Evolutionary conservation across 2,329 filamentous ascomycete genomes (phyloP), one percentile per base, ranked within the genome.

Genomic region (Cercospora citrullina): DNA sequence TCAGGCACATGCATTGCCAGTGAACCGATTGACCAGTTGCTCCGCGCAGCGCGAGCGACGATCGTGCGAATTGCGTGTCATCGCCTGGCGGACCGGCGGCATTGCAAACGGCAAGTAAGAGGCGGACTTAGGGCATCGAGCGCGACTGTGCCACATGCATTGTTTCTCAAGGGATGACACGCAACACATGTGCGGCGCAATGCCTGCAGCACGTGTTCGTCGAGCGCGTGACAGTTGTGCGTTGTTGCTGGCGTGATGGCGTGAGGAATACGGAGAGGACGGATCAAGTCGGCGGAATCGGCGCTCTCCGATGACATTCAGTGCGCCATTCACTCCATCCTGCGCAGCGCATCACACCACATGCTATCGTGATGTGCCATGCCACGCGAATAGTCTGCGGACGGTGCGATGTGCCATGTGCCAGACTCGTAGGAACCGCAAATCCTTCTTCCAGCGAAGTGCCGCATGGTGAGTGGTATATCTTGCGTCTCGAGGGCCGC

Each of bases 331-430:
- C 18, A 59, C 1, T 31, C n/a, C 55, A 12, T 36, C 30, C 16
- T 36, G 3, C 55, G 55, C 16, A 23, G 14, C 16, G 10, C 39
- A 58, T 64, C 62, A 64, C 51, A 59, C 62, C 62, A 64, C 62
- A 45, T 8, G 21, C 51, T 42, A 28, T 58, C 62, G 51, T 64
- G 51, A 64, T 48, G 28, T 26, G 18, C 10, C 48, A 63, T 55
- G 39, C 61, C 61, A 63, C 21, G 12, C 61, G 61, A 63, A 26
- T 21, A 28, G 45, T 64, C 21, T 64, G 18, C 30, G 48, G 48
- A 57, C 23, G 5, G 14, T 55, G 21, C 21, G 5, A 33, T 12
- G 1, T 26, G 31, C 33, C 31, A 64, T 18, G 23, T 31, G 62
- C 23, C 30, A 18, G 5, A 18, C n/a, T 16, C 33, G 31, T 14